phyloP scores from a whole-genome alignment of 140 eudicot species.

The Bidens hawaiensis region DNA sequence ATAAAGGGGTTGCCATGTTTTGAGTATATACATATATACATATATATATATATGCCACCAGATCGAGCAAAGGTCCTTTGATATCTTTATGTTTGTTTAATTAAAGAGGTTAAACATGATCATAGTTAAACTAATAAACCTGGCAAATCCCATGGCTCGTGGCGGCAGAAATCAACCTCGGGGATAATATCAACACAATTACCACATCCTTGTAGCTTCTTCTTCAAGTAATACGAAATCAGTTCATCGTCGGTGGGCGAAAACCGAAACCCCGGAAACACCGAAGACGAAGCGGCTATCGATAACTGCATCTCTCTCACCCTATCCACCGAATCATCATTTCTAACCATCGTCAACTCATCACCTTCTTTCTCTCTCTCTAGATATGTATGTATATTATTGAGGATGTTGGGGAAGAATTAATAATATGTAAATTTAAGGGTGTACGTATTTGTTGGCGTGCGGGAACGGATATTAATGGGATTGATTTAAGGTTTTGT shows the following conservation, averaged over 20 bases:
- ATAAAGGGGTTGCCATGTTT: not conserved
- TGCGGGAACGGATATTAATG: constrained; percentile 4
- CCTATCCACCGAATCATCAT: constrained; percentile 19
- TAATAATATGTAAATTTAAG: too few relatives aligned
- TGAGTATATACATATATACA: too few relatives aligned
- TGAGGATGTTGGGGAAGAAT: constrained; percentile 1
- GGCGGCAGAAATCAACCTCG: constrained; percentile 66
- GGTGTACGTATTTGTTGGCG: too few relatives aligned
- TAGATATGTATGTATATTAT: not conserved
- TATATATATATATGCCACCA: too few relatives aligned
- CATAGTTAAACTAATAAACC: constrained; percentile 32
- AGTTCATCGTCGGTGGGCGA: constrained; percentile 88
- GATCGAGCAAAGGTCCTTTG: too few relatives aligned
- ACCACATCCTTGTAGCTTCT: constrained; percentile 61
- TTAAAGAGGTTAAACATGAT: too few relatives aligned
- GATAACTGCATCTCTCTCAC: constrained; percentile 50
- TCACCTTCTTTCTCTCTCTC: constrained; percentile 5
- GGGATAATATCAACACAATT: constrained; percentile 61
- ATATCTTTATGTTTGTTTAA: too few relatives aligned
- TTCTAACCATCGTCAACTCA: constrained; percentile 3
- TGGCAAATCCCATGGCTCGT: constrained; percentile 96
- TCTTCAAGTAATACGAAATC: constrained; percentile 63
- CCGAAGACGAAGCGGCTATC: constrained; percentile 47
- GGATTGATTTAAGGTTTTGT: not conserved
- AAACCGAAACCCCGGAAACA: constrained; percentile 87